Evolutionary conservation across 306 rosid species (phyloP).

Genomic region (Vicia villosa): DNA sequence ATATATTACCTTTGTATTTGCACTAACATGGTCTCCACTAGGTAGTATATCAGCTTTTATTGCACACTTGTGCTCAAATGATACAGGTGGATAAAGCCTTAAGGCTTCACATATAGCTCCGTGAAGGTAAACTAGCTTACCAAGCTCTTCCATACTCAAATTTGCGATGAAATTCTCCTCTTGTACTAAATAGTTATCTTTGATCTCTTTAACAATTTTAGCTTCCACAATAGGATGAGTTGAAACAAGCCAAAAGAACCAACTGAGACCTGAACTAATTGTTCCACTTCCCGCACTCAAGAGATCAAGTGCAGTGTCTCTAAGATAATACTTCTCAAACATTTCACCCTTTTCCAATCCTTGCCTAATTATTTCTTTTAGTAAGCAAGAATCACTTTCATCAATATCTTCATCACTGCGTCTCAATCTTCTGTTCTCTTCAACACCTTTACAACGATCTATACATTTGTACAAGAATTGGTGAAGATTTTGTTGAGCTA

Average conservation of each 20-base stretch:
- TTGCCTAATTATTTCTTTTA: not conserved
- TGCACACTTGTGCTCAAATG: slow-evolving; percentile 14
- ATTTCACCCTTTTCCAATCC: not conserved
- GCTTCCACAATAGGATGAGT: slow-evolving; percentile 25
- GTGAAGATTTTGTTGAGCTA: not conserved
- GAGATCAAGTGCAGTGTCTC: not conserved
- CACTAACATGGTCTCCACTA: slow-evolving; percentile 22
- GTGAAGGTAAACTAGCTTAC: slow-evolving; percentile 26
- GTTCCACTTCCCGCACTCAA: not conserved
- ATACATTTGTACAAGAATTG: not conserved
- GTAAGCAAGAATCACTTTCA: not conserved
- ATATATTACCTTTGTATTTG: not conserved
- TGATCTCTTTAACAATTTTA: slow-evolving; percentile 28
- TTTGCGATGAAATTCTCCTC: not conserved
- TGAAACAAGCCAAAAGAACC: slow-evolving; percentile 36
- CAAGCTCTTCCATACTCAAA: not conserved
- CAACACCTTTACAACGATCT: too few relatives aligned
- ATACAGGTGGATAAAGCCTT: slow-evolving; percentile 22
- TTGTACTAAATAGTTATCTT: not conserved
- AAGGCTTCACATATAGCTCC: slow-evolving; percentile 37
- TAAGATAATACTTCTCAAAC: not conserved
- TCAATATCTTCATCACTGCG: not conserved
- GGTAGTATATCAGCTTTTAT: slow-evolving; percentile 25
- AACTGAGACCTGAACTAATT: slow-evolving; percentile 3
- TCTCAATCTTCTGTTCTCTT: too few relatives aligned